These are phyloP conservation scores for Psilocybe mexicana DNA, from an alignment of 1,284 basidiomycete genomes.

Conservation along the genomic window DNA sequence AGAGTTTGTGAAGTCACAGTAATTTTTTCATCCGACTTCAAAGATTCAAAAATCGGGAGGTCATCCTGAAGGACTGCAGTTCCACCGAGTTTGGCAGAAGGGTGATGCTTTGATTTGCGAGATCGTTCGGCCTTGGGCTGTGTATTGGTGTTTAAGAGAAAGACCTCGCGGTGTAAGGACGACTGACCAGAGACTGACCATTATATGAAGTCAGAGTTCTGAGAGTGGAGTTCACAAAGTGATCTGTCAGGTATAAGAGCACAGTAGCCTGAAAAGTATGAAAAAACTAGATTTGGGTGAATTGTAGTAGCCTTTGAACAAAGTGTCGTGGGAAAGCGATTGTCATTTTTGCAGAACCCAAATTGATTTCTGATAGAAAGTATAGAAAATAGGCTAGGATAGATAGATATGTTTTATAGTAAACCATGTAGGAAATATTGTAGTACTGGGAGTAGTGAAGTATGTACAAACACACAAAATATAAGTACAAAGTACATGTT, in stretches of 20 bases:
- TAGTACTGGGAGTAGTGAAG: not conserved
- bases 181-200: constrained; percentile 1
- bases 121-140: constrained; percentile 23
- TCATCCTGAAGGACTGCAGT: constrained; percentile 3
- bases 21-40: not conserved
- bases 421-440: not conserved
- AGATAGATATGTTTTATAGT: not conserved
- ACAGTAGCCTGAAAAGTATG: too few relatives aligned
- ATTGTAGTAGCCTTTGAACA: too few relatives aligned
- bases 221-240: not conserved
- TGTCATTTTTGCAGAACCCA: too few relatives aligned
- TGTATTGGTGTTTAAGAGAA: not conserved
- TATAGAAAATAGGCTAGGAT: not conserved
- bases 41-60: constrained; percentile 6
- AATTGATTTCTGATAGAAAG: not conserved
- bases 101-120: constrained; percentile 19
- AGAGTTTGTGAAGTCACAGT: not conserved
- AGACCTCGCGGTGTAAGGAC: not conserved
- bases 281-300: too few relatives aligned
- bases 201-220: not conserved
- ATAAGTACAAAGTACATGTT: not conserved
- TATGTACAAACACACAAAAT: not conserved
- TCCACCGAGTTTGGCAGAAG: constrained; percentile 18
- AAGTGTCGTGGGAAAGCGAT: not conserved
- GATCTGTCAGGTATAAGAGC: too few relatives aligned